Conservation (phyloP, 345 rosid species). For the Adansonia digitata region DNA sequence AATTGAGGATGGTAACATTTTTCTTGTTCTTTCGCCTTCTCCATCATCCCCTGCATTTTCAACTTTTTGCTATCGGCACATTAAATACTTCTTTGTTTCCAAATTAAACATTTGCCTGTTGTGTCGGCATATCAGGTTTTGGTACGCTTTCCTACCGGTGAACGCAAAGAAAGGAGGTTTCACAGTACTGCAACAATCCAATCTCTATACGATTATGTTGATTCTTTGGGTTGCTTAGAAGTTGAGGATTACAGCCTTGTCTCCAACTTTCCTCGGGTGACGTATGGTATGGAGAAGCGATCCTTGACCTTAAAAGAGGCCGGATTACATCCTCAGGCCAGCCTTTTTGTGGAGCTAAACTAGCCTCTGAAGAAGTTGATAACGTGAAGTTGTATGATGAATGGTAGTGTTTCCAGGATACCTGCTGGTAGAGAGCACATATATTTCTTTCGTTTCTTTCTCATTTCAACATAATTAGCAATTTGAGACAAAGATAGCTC, state of each 20-base stretch:
- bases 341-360: constrained; percentile 93
- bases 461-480: constrained; percentile 15
- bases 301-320: constrained; percentile 65
- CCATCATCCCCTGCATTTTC: background rate
- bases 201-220: constrained; percentile 74
- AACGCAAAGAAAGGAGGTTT: constrained; percentile 93
- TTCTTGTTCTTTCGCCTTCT: no score
- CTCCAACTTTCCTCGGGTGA: constrained; percentile 80
- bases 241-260: constrained; percentile 72
- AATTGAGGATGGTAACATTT: background rate
- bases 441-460: constrained; percentile 14
- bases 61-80: background rate
- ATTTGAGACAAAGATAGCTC: constrained; percentile 4
- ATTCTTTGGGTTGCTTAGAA: constrained; percentile 79
- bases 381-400: constrained; percentile 10
- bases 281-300: constrained; percentile 65
- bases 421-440: constrained; percentile 10
- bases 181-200: constrained; percentile 52
- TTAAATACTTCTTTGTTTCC: background rate
- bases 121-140: constrained; percentile 46
- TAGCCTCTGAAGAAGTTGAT: constrained; percentile 22
- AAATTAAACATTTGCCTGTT: background rate
- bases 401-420: background rate
- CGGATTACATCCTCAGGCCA: constrained; percentile 97
- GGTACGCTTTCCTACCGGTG: constrained; percentile 88